A percentile compares a stretch with the other conserved stretches of the same genome.
Conservation (phyloP, 2,329 filamentous ascomycete species). For the Colletotrichum abscissum region DNA sequence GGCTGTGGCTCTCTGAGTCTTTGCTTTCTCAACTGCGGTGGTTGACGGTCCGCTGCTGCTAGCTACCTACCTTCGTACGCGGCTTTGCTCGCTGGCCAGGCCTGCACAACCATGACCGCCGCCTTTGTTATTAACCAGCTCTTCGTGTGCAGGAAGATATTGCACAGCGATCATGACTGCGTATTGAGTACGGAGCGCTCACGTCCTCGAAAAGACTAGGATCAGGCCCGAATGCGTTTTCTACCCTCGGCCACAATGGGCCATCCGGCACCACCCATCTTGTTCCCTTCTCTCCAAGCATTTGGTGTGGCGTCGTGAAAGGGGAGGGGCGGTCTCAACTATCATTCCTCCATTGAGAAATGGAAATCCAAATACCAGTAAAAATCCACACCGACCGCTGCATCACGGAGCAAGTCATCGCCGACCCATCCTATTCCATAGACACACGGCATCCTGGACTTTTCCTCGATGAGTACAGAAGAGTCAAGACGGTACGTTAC, state of each 20-base stretch:
- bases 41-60: background rate
- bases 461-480: background rate
- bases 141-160: slow-evolving; percentile 1
- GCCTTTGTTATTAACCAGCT: background rate
- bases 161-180: background rate
- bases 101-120: background rate
- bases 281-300: background rate
- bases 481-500: background rate
- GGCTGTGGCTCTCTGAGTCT: background rate
- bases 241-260: background rate
- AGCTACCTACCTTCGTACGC: background rate
- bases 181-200: background rate
- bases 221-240: slow-evolving; percentile 9
- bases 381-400: slow-evolving; percentile 11
- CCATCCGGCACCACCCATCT: background rate
- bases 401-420: slow-evolving; percentile 14
- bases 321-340: slow-evolving; percentile 23
- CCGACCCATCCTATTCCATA: background rate
- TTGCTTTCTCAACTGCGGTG: background rate
- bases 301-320: slow-evolving; percentile 5
- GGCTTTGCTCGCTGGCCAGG: background rate
- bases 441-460: slow-evolving; percentile 7
- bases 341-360: slow-evolving; percentile 21
- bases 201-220: background rate
- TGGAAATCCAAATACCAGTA: slow-evolving; percentile 18